Percentiles rank a stretch among this genome's conserved stretches.
These are phyloP conservation scores for Phytophthora tubulina DNA, from an alignment of 352 stramenopile species.

Conservation along the genomic window DNA sequence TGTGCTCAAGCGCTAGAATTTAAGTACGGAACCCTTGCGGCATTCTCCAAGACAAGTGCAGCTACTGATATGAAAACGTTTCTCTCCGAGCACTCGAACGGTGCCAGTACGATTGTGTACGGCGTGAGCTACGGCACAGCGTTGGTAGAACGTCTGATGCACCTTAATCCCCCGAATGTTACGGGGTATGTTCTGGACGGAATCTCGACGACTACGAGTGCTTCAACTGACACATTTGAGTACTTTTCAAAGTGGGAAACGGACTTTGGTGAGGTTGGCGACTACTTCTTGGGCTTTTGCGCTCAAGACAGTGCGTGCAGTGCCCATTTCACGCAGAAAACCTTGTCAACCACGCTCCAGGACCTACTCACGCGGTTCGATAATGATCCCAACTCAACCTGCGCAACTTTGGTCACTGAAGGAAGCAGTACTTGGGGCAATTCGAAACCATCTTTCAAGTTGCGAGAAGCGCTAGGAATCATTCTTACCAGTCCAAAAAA, in stretches of 20 bases:
- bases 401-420: conserved; percentile 16
- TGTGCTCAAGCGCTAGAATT: too few relatives aligned
- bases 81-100: conserved; percentile 33
- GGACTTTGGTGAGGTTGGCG: conserved; percentile 41
- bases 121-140: conserved; percentile 60
- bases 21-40: too few relatives aligned
- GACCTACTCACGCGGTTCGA: conserved; percentile 29
- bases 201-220: conserved; percentile 42
- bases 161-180: conserved; percentile 45
- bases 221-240: conserved; percentile 2
- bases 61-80: conserved; percentile 38
- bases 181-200: conserved; percentile 58
- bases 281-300: conserved; percentile 37
- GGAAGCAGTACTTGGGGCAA: too few relatives aligned
- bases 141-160: conserved; percentile 56
- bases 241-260: conserved; percentile 51
- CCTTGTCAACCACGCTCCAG: conserved; percentile 20
- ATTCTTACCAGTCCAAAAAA: too few relatives aligned
- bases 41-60: conserved; percentile 28
- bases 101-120: conserved; percentile 43
- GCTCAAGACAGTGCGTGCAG: conserved; percentile 20
- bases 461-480: too few relatives aligned
- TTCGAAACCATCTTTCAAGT: too few relatives aligned
- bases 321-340: conserved; percentile 19
- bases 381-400: conserved; percentile 31